phyloP scores from a whole-genome alignment of 768 basidiomycete genomes.

The Grammothele lineata region DNA sequence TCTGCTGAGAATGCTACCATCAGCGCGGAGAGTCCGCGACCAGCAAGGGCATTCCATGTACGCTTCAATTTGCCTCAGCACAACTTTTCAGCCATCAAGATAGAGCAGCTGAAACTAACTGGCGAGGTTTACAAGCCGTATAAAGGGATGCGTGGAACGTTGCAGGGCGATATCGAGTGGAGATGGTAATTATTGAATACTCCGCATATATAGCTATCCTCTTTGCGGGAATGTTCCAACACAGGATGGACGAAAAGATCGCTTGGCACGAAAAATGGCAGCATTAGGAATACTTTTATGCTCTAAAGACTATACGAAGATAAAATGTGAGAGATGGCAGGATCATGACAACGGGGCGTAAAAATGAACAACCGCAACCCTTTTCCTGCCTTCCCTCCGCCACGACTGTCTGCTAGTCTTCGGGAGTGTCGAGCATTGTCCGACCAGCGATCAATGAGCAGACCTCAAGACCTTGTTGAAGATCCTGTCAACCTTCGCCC shows the following conservation, averaged over 20 bases:
- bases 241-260: too few species aligned
- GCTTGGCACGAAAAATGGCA: neutral
- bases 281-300: constrained; percentile 16
- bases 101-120: constrained; percentile 78
- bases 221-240: too few species aligned
- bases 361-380: neutral
- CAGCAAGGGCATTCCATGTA: constrained; percentile 71
- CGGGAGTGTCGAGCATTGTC: too few species aligned
- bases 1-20: too few species aligned
- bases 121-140: constrained; percentile 87
- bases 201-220: neutral
- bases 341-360: neutral
- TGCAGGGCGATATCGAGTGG: constrained; percentile 65
- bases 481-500: constrained; percentile 49
- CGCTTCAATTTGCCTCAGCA: constrained; percentile 65
- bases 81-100: constrained; percentile 75
- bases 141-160: constrained; percentile 78
- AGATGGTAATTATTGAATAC: constrained; percentile 27
- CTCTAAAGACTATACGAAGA: constrained; percentile 17
- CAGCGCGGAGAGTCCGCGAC: constrained; percentile 47
- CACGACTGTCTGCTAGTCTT: too few species aligned
- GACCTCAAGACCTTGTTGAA: constrained; percentile 16
- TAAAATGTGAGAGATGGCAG: constrained; percentile 7
- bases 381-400: too few species aligned
- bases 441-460: too few species aligned